Percentiles rank a stretch among this genome's conserved stretches.
Evolutionary conservation across 2,329 filamentous ascomycete genomes (phyloP).

Genomic region (Diaporthe ampelina): DNA sequence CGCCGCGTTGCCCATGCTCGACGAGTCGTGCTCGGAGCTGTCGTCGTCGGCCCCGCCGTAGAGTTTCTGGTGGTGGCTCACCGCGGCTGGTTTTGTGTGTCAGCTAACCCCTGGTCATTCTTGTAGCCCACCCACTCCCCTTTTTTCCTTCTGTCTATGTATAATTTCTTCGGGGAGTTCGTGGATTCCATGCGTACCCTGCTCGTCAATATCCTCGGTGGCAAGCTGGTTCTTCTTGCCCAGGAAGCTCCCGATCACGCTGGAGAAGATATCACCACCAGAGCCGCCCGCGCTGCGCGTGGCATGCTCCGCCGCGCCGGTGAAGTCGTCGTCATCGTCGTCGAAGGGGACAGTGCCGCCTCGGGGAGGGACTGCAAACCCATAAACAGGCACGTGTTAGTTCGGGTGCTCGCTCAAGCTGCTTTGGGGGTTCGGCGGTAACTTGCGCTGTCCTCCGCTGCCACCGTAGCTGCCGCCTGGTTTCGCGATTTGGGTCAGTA

Average conservation of each 20-base stretch:
- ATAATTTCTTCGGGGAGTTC: not conserved
- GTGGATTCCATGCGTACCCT: slow-evolving; percentile 53
- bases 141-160: not conserved
- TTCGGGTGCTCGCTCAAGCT: not conserved
- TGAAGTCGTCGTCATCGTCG: slow-evolving; percentile 61
- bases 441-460: slow-evolving; percentile 44
- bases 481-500: slow-evolving; percentile 10
- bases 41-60: slow-evolving; percentile 72
- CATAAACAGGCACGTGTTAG: slow-evolving; percentile 17
- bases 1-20: slow-evolving; percentile 77
- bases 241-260: slow-evolving; percentile 61
- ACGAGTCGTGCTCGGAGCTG: slow-evolving; percentile 61
- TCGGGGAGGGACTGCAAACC: slow-evolving; percentile 38
- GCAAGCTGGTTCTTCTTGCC: slow-evolving; percentile 64
- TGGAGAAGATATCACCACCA: slow-evolving; percentile 65
- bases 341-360: slow-evolving; percentile 52
- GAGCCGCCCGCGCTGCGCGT: slow-evolving; percentile 60
- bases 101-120: not conserved
- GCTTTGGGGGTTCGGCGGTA: slow-evolving; percentile 23
- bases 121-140: not conserved
- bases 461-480: slow-evolving; percentile 39
- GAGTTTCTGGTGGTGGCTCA: slow-evolving; percentile 81
- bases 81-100: slow-evolving; percentile 64
- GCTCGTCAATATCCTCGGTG: slow-evolving; percentile 64
- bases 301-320: slow-evolving; percentile 63